Base-by-base conservation (phyloP, 108 stramenopile species). In the Cylindrotheca closterium region DNA sequence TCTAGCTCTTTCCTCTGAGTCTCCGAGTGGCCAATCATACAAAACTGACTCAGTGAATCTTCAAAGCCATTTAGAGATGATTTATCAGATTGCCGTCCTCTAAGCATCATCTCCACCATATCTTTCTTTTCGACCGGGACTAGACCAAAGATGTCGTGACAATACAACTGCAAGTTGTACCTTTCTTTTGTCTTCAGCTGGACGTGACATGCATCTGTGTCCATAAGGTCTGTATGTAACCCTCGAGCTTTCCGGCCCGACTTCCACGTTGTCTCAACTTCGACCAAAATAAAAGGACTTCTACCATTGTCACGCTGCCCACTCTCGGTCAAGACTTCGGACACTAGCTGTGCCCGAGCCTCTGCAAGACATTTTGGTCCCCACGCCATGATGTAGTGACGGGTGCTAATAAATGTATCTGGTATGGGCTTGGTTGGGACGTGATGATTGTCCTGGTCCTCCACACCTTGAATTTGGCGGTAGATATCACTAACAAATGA, bases 311-410 rank as follows among this genome's bases (percentile, higher is more conserved):
- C 29, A 42, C 18, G 42, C 55, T 64, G 52, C 17, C 60, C 37
- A 4, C 42, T 63, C 5, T 65, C 58, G 5, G 56, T 63, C 28
- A 79, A 61, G 17, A 74, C 55, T 37, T 94, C 88, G 5, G 83
- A 80, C 2, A 94, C 61, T 0, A 91, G 30, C 58, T 94, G 93
- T 0, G 93, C 89, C 8, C 80, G 69, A 12, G 79, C 68, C 56
- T 94, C 93, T 12, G 79, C 79, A 63, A 94, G 63, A 50, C 80
- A 80, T 18, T 91, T 69, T 15, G 93, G 93, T 2, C 87, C 84
- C 93, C 93, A 94, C 0, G 76, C 54, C 8, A 86, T 73, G 28
- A 83, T 67, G 77, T 94, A 94, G 53, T 94, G 84, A 4, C 88
- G 78, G 30, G 72, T 51, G 32, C 69, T 83, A 30, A 81, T 61